Evolutionary conservation across 768 basidiomycete species (phyloP).

Genomic region (Trametes cinnabarina): DNA sequence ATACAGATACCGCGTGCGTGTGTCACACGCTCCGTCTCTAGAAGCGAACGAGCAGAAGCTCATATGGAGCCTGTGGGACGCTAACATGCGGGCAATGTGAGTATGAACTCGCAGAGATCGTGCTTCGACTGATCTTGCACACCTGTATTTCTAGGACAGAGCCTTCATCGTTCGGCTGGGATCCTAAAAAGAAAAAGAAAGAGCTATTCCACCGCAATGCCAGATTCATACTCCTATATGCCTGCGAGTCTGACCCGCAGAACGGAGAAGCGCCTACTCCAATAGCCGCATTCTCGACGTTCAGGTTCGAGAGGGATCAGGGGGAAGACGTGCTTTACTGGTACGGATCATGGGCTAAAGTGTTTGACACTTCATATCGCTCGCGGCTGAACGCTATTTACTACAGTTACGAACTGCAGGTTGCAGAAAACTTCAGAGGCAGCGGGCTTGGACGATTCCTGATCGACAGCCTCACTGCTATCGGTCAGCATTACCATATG

Average conservation of each 20-base stretch:
- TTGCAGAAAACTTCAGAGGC: constrained; percentile 43
- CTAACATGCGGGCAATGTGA: constrained; percentile 55
- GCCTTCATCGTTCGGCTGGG: constrained; percentile 22
- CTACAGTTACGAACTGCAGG: constrained; percentile 75
- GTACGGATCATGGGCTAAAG: too few relatives aligned
- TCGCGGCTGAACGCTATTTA: neutral
- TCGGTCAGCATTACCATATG: constrained; percentile 57
- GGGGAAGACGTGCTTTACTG: constrained; percentile 66
- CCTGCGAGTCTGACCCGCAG: neutral
- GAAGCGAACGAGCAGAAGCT: constrained; percentile 34
- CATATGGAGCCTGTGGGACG: constrained; percentile 53
- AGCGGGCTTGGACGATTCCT: constrained; percentile 59
- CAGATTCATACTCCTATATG: constrained; percentile 9
- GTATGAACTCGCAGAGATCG: too few relatives aligned
- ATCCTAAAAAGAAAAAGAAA: constrained; percentile 14
- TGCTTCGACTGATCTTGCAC: too few relatives aligned
- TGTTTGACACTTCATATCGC: too few relatives aligned
- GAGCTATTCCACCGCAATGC: constrained; percentile 20
- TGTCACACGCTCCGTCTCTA: constrained; percentile 32
- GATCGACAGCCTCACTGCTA: constrained; percentile 45
- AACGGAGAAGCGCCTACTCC: constrained; percentile 21
- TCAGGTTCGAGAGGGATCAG: constrained; percentile 74
- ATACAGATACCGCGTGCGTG: neutral
- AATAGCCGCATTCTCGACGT: constrained; percentile 46
- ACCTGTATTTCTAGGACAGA: too few relatives aligned